Evolutionary conservation across 2,329 filamentous ascomycete genomes (phyloP), one percentile per base, ranked within the genome.

Genomic region (Claviceps capensis): DNA sequence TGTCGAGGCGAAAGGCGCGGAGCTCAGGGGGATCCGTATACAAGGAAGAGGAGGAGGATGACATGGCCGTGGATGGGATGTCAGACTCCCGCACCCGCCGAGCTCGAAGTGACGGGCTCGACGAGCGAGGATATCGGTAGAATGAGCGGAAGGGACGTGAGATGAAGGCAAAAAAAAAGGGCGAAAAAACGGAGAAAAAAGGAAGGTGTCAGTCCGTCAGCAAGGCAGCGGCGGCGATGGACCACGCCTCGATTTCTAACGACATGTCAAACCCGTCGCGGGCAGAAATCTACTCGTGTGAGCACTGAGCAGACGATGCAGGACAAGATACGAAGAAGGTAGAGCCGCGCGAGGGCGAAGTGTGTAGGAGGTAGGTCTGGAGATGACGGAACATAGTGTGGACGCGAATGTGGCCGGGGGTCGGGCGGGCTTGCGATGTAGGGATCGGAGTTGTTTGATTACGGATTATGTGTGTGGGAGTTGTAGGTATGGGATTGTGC

Each of bases 21-120:
- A 73, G 63, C 47, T 67, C 63, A 52, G 78, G 78, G 48, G 78
- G 72, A 14, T 72, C 65, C 2, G 78, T 76, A 61, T 83, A 83
- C 60, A 84, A 68, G 30, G 30, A 26, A 4, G 22, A 30, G 26
- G 26, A 30, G 30, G 9, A 34, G 30, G 30, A 34, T 48, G 71
- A 62, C 79, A 83, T 83, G 56, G 57, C 67, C 63, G 55, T 63
- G 55, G 56, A 67, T 63, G 57, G 54, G 51, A 5, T 58, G 55
- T 53, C 55, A 52, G 55, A 56, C 59, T 64, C 74, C 30, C 75
- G 71, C 75, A 76, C 76, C 67, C 76, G 77, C 73, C 76, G 73
- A 73, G 76, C 76, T 78, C 76, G 73, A 67, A 57, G 65, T 65
- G 9, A 73, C 78, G 72, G 75, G 71, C 71, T 73, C 76, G 77